Evolutionary conservation across 768 basidiomycete genomes (phyloP), one percentile per base, ranked within the genome.

Genomic region (Dioszegia crocea): DNA sequence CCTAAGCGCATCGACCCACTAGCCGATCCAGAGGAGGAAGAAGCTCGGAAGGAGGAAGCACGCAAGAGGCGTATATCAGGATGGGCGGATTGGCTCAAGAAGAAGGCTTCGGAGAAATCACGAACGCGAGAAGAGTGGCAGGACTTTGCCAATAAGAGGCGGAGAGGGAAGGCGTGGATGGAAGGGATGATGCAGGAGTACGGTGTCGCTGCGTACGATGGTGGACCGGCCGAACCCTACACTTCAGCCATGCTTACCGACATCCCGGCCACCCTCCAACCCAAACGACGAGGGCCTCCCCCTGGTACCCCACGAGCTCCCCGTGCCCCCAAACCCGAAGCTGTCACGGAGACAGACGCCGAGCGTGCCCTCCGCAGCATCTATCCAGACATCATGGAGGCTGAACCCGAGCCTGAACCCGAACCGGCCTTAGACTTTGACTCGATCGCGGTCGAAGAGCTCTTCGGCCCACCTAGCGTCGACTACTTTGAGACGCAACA

Each of bases 41-140:
- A 33, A 29, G 27, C 54, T 36, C 46, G 46, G 30, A 45, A 51
- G 27, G 47, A 60, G 58, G 50, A 50, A 54, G 29, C 24, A 6
- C 31, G 50, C 19, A 56, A 50, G 31, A 33, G 21, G 41, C 56
- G 60, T 4, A 65, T 47, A 16, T 65, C 63, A 5, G 63, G 63
- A 8, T 65, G 63, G 63, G 60, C 63, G n/a, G 56, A 65, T 16
- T 65, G 63, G 63, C 48, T 65, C 6, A 40, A 56, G 26, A 57
- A 58, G 39, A 61, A 61, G 36, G 63, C 63, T 3, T 56, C 45
- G 5, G 63, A 65, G 30, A 53, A 61, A 16, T 24, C 60, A 16
- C 49, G 63, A n/a, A 65, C 63, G 21, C 31, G 56, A 16, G 56
- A 57, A 33, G 48, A 65, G 21, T 65, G 63, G 63, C 46, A 65